A percentile compares a stretch with the other conserved stretches of the same genome.
phyloP scores from a whole-genome alignment of 192 early-diverging fungal genomes.

The Cladochytrium replicatum region DNA sequence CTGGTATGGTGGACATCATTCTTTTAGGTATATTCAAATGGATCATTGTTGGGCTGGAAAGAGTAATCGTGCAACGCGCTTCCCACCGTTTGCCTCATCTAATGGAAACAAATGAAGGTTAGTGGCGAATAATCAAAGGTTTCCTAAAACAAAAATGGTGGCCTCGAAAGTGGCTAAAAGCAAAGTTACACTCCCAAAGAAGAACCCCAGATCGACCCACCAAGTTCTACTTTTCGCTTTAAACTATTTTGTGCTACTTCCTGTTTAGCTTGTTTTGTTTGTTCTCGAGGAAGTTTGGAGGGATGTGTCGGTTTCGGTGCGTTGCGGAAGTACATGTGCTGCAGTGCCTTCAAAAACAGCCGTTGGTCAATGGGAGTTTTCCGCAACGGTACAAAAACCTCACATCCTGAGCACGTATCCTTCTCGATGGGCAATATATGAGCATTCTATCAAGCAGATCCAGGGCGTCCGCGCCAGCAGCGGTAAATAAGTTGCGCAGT shows the following conservation, averaged over 20 bases:
- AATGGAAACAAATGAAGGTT: too few relatives aligned
- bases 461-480: constrained; percentile 73
- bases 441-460: constrained; percentile 82
- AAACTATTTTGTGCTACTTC: constrained; percentile 13
- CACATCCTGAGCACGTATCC: constrained; percentile 73
- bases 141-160: too few relatives aligned
- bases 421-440: constrained; percentile 68
- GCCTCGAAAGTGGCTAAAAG: too few relatives aligned
- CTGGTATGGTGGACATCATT: too few relatives aligned
- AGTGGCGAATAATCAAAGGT: too few relatives aligned
- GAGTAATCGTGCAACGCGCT: too few relatives aligned
- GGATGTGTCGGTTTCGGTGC: constrained; percentile 59
- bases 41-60: too few relatives aligned
- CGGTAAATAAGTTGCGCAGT: constrained; percentile 65
- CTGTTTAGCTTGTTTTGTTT: too few relatives aligned
- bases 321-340: constrained; percentile 68
- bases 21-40: too few relatives aligned
- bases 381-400: constrained; percentile 5
- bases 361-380: background rate
- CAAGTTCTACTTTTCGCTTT: constrained; percentile 4
- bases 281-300: constrained; percentile 57
- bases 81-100: too few relatives aligned
- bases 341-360: constrained; percentile 33
- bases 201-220: too few relatives aligned
- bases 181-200: too few relatives aligned